phyloP scores from a whole-genome alignment of 768 basidiomycete species.

The Tylopilus rubrobrunneus region DNA sequence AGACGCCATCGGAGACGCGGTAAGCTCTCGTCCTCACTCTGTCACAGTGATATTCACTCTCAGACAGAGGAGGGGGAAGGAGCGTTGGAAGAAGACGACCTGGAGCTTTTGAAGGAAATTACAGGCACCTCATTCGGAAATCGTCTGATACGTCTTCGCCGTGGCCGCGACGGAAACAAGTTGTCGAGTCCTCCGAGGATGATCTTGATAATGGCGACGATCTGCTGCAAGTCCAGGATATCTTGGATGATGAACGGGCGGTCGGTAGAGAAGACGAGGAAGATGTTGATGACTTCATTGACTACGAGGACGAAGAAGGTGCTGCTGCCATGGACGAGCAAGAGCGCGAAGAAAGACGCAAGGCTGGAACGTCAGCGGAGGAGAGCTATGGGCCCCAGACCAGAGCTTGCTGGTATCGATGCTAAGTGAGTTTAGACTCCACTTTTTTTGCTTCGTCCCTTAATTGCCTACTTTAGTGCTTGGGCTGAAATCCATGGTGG shows the following conservation, averaged over 20 bases:
- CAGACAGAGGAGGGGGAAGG: constrained; percentile 51
- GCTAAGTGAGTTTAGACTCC: constrained; percentile 56
- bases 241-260: constrained; percentile 75
- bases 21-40: constrained; percentile 25
- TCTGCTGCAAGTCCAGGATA: constrained; percentile 50
- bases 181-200: constrained; percentile 74
- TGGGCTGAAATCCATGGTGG: constrained; percentile 97
- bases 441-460: neutral
- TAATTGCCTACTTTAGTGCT: constrained; percentile 48
- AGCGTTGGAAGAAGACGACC: constrained; percentile 78
- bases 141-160: constrained; percentile 70
- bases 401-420: constrained; percentile 76
- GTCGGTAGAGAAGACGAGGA: constrained; percentile 51
- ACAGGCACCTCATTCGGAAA: constrained; percentile 77
- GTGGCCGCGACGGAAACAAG: constrained; percentile 56
- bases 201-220: constrained; percentile 58
- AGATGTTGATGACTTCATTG: constrained; percentile 73
- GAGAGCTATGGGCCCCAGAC: constrained; percentile 59
- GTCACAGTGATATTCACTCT: constrained; percentile 10
- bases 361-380: constrained; percentile 62
- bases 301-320: constrained; percentile 77
- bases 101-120: constrained; percentile 82
- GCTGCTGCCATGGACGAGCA: constrained; percentile 75
- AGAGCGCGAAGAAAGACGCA: constrained; percentile 70
- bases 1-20: constrained; percentile 56